phyloP scores from a whole-genome alignment of 768 basidiomycete genomes.

The Russula olivacea region DNA sequence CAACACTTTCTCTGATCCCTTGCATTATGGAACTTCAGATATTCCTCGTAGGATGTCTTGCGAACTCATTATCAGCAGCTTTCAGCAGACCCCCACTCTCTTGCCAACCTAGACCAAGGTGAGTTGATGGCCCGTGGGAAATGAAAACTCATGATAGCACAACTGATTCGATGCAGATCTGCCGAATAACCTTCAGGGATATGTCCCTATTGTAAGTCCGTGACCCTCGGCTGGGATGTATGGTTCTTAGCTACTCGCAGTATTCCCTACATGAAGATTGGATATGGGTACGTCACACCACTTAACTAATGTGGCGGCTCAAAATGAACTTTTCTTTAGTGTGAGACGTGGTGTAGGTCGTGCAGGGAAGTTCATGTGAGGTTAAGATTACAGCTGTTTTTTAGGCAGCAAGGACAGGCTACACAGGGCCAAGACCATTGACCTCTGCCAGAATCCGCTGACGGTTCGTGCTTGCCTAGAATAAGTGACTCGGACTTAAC shows the following conservation, averaged over 20 bases:
- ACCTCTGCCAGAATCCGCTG: constrained; percentile 93
- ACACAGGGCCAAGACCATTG: constrained; percentile 80
- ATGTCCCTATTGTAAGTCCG: constrained; percentile 83
- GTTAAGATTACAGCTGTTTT: background rate
- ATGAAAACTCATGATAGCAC: background rate
- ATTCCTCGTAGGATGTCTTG: constrained; percentile 60
- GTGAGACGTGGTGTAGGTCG: constrained; percentile 94
- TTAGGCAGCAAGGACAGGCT: constrained; percentile 78
- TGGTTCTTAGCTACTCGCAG: constrained; percentile 36
- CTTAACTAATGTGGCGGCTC: background rate
- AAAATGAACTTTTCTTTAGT: constrained; percentile 40
- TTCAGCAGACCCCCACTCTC: constrained; percentile 89
- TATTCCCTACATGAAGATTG: constrained; percentile 88
- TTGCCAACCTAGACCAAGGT: constrained; percentile 96
- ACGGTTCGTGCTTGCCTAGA: constrained; percentile 50
- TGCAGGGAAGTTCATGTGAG: background rate
- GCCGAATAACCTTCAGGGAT: constrained; percentile 88
- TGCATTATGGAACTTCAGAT: background rate
- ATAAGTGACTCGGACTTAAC: background rate
- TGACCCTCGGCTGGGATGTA: background rate
- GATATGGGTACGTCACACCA: constrained; percentile 72
- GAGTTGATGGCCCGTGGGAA: background rate
- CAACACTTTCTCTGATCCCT: background rate
- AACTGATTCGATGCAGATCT: constrained; percentile 52
- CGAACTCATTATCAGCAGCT: constrained; percentile 89